Evolutionary conservation across 139 green algal species (phyloP).

Genomic region (Bryopsis sp.): DNA sequence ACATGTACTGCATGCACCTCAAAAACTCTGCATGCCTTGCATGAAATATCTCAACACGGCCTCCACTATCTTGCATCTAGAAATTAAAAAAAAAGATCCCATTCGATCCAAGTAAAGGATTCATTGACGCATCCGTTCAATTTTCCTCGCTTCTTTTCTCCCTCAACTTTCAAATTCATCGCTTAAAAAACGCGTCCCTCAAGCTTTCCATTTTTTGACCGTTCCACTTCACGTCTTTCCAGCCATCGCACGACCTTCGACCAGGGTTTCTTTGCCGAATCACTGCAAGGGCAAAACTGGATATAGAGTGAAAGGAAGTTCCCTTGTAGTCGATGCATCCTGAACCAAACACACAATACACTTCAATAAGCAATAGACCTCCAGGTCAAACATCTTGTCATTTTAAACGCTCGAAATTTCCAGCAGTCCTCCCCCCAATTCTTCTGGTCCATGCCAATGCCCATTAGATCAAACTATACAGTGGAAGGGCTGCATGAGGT

Average conservation of each 20-base stretch:
- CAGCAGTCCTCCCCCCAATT: neutral
- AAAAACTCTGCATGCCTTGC: too few relatives aligned
- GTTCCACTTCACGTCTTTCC: conserved; percentile 49
- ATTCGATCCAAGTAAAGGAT: too few relatives aligned
- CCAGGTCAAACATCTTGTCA: neutral
- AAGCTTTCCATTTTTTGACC: conserved; percentile 40
- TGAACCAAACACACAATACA: conserved; percentile 23
- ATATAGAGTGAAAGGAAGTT: conserved; percentile 43
- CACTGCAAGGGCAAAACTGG: conserved; percentile 53
- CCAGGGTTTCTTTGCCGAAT: conserved; percentile 45
- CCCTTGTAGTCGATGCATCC: conserved; percentile 38
- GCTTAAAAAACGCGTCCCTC: conserved; percentile 12
- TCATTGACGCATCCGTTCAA: too few relatives aligned
- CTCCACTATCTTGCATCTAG: too few relatives aligned
- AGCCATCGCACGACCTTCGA: conserved; percentile 48
- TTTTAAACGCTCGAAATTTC: neutral
- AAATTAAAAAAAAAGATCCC: too few relatives aligned
- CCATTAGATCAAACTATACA: too few relatives aligned
- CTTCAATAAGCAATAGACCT: conserved; percentile 19
- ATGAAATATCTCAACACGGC: too few relatives aligned
- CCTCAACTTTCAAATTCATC: too few relatives aligned
- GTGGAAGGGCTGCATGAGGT: too few relatives aligned
- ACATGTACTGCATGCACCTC: too few relatives aligned
- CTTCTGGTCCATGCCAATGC: too few relatives aligned
- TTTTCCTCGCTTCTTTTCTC: too few relatives aligned